Evolutionary conservation across 345 rosid genomes (phyloP), one percentile per base, ranked within the genome.

Genomic region (Syzygium grande): DNA sequence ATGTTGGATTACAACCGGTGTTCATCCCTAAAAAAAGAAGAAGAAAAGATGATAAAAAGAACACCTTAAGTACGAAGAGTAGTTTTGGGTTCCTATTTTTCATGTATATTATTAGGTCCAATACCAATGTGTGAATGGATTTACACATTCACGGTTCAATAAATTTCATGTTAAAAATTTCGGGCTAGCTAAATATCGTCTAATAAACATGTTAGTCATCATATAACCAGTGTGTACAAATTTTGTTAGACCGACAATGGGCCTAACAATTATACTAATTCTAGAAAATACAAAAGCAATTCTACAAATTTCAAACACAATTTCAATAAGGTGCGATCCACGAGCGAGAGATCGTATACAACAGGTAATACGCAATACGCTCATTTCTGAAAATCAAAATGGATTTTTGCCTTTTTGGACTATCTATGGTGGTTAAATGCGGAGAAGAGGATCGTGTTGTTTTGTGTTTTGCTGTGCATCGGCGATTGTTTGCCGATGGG

Each of bases 91-190:
- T 61, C 68, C 68, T n/a, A 61, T n/a, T 7, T 61, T 61, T 13
- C 16, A 61, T n/a, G 68, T n/a, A 61, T 27, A n/a, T n/a, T 61
- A 13, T 27, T 61, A 3, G 34, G 34, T 61, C 68, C 30, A 27
- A 27, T 12, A 61, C 34, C 1, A 27, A 27, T 0, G 2, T 61
- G 68, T 61, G 34, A 61, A 61, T 27, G 12, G 3, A 61, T 5
- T 61, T 27, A 12, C n/a, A n/a, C 29, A 61, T 27, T 61, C 34
- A 61, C 1, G 0, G n/a, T 29, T 43, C 0, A 8, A 7, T 13
- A 11, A 16, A 5, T 43, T 43, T 43, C 34, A 1, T 3, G 3
- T n/a, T 2, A 61, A 61, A 61, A 61, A n/a, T 11, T 61, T 27
- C 46, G 0, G 0, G 34, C 17, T n/a, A 13, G 17, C n/a, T 61